Percentiles rank a stretch among this genome's conserved stretches.
Evolutionary conservation across 2,329 filamentous ascomycete species (phyloP).

Genomic region (Dactylonectria estremocensis): DNA sequence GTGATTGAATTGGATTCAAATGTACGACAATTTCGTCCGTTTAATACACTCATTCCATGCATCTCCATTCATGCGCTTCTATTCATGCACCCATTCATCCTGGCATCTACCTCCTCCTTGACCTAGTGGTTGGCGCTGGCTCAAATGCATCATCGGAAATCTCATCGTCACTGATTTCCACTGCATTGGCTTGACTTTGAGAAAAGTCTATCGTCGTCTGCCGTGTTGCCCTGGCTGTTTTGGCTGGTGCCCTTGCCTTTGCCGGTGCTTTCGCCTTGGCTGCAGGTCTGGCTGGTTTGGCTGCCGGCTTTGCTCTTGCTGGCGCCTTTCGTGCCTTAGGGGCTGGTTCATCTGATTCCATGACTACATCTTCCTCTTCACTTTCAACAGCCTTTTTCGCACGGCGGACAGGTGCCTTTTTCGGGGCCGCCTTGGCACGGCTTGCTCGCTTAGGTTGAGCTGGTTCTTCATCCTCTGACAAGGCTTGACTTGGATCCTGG

Average conservation of each 20-base stretch:
- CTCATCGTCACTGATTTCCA: slow-evolving; percentile 77
- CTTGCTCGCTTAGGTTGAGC: slow-evolving; percentile 52
- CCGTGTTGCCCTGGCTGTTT: slow-evolving; percentile 39
- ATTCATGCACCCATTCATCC: neutral
- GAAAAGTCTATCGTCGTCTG: slow-evolving; percentile 56
- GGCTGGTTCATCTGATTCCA: slow-evolving; percentile 66
- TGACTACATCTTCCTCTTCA: slow-evolving; percentile 65
- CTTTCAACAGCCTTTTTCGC: slow-evolving; percentile 56
- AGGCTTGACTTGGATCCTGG: slow-evolving; percentile 45
- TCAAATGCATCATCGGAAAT: slow-evolving; percentile 76
- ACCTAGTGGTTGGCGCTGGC: slow-evolving; percentile 58
- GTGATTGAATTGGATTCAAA: no score
- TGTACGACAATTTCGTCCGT: no score
- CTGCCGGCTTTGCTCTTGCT: slow-evolving; percentile 28
- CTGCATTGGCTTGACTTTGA: slow-evolving; percentile 61
- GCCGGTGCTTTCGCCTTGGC: slow-evolving; percentile 34
- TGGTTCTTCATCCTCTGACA: slow-evolving; percentile 45
- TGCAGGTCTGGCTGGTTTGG: slow-evolving; percentile 31
- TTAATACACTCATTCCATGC: no score
- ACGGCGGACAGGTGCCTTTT: slow-evolving; percentile 61
- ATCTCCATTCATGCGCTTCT: neutral
- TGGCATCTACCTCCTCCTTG: slow-evolving; percentile 48
- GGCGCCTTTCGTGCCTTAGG: slow-evolving; percentile 48
- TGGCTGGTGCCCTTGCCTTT: slow-evolving; percentile 13
- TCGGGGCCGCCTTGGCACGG: slow-evolving; percentile 59